Percentiles rank a stretch among this genome's conserved stretches.
phyloP scores from a whole-genome alignment of 2,329 filamentous ascomycete species.

The Talaromyces albobiverticillius region DNA sequence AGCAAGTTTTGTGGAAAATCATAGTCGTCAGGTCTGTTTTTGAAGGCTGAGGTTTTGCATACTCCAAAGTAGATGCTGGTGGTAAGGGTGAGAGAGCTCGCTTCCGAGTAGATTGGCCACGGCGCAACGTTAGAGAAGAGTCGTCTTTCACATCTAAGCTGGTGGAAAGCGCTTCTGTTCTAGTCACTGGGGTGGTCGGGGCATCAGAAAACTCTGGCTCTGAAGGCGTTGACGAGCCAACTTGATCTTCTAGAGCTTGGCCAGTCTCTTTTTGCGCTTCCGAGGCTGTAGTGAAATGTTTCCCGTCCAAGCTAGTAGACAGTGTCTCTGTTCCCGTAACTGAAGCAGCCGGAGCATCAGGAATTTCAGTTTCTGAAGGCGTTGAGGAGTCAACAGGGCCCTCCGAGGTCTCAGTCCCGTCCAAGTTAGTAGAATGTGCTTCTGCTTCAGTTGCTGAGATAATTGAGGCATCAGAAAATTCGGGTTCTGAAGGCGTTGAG shows the following conservation, averaged over 20 bases:
- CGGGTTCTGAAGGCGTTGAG: too few relatives aligned
- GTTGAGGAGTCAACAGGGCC: too few relatives aligned
- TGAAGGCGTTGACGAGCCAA: conserved; percentile 45
- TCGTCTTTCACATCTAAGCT: background rate
- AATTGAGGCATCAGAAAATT: background rate
- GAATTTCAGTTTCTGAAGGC: too few relatives aligned
- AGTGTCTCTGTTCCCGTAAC: too few relatives aligned
- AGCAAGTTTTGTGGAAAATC: conserved; percentile 72
- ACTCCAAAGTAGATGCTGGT: conserved; percentile 62
- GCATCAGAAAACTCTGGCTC: background rate
- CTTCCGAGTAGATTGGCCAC: conserved; percentile 40
- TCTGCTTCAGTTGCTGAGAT: conserved; percentile 27
- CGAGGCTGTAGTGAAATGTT: too few relatives aligned
- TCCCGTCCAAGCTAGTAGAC: too few relatives aligned
- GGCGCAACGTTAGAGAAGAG: background rate
- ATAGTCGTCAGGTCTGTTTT: conserved; percentile 57
- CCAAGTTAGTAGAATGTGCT: background rate
- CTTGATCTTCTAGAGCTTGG: conserved; percentile 17
- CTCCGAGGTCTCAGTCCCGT: conserved; percentile 44
- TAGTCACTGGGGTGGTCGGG: background rate
- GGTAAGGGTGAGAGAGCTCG: conserved; percentile 66
- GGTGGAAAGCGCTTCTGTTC: background rate
- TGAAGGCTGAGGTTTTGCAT: conserved; percentile 42
- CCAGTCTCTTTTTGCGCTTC: conserved; percentile 29
- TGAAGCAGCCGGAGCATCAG: too few relatives aligned